phyloP scores from a whole-genome alignment of 192 early-diverging fungal species.

The Coemansia aciculifera region DNA sequence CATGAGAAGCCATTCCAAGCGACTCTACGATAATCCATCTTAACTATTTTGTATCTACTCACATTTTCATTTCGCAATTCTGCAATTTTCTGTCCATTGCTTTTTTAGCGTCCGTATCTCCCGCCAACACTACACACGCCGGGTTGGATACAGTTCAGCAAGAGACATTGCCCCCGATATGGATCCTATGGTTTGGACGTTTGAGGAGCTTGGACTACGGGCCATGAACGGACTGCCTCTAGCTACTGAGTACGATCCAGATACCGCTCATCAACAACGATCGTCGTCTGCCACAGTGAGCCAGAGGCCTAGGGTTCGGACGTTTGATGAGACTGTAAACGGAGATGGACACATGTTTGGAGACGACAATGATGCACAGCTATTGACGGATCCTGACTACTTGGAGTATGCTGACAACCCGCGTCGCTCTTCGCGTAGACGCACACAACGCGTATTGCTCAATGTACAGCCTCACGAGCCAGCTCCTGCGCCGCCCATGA shows the following conservation, averaged over 20 bases:
- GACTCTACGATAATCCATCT: not conserved
- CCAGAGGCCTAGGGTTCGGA: not conserved
- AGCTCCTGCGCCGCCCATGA: not conserved
- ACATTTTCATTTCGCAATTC: constrained; percentile 3
- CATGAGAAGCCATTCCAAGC: not conserved
- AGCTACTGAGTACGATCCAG: not conserved
- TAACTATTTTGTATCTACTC: not conserved
- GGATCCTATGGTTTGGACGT: not conserved
- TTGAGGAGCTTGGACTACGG: not conserved
- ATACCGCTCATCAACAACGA: not conserved
- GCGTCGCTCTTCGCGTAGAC: constrained; percentile 13
- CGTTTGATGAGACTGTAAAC: not conserved
- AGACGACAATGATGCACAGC: not conserved
- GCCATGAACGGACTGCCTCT: not conserved
- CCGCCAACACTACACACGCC: not conserved
- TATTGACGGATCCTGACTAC: not conserved
- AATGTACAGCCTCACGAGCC: not conserved
- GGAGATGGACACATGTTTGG: not conserved
- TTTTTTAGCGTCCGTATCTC: not conserved
- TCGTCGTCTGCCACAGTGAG: not conserved
- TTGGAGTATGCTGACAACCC: not conserved
- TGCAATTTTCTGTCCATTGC: not conserved
- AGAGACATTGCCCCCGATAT: not conserved
- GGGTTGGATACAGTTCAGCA: not conserved
- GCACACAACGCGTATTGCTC: constrained; percentile 21